These are phyloP conservation scores for Trichophyton simii DNA, from an alignment of 2,329 filamentous ascomycete genomes.

Conservation along the genomic window DNA sequence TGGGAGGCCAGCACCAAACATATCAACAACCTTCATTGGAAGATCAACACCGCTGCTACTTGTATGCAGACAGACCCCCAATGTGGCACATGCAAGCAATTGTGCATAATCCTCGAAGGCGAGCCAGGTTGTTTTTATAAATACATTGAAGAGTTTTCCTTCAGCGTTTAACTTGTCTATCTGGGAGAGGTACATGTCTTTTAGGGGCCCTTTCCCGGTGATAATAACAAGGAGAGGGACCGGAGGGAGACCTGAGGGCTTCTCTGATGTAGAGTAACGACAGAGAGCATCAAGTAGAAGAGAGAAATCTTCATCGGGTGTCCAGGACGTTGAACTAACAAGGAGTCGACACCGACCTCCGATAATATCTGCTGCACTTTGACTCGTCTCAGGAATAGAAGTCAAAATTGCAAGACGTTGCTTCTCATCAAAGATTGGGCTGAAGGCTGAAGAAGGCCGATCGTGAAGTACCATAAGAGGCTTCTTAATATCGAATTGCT, in stretches of 20 bases:
- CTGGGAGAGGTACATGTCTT: constrained; percentile 56
- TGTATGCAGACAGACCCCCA: constrained; percentile 84
- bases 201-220: constrained; percentile 84
- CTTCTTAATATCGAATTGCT: constrained; percentile 52
- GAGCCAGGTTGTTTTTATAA: constrained; percentile 73
- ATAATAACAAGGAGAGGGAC: constrained; percentile 76
- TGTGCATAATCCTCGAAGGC: constrained; percentile 71
- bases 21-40: constrained; percentile 98
- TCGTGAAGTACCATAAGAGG: constrained; percentile 69
- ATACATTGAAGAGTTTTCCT: constrained; percentile 55
- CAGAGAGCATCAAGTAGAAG: constrained; percentile 73
- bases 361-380: constrained; percentile 47
- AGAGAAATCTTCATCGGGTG: constrained; percentile 87
- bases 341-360: constrained; percentile 53
- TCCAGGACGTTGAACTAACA: constrained; percentile 95
- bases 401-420: constrained; percentile 50
- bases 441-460: constrained; percentile 70
- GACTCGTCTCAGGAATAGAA: constrained; percentile 51
- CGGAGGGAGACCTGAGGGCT: constrained; percentile 33
- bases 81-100: constrained; percentile 70
- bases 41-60: constrained; percentile 91
- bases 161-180: constrained; percentile 50
- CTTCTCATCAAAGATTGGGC: constrained; percentile 45
- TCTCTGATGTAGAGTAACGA: constrained; percentile 49
- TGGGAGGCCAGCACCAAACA: constrained; percentile 90